Evolutionary conservation across 2,329 filamentous ascomycete genomes (phyloP).

Genomic region (Fusarium albidum): DNA sequence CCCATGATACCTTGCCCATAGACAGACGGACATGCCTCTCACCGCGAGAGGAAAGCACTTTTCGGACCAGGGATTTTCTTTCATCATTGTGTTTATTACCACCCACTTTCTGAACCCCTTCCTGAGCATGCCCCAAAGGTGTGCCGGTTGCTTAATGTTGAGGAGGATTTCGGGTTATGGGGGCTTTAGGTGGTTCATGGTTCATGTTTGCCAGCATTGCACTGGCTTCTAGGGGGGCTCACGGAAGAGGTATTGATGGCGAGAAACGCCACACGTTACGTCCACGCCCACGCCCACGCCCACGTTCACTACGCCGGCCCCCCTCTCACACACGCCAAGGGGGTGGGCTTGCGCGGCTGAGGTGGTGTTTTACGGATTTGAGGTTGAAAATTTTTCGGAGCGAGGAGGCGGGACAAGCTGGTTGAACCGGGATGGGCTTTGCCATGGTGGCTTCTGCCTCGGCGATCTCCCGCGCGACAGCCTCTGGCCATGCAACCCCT

Average conservation of each 20-base stretch:
- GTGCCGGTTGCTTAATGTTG: constrained; percentile 42
- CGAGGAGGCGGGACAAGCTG: constrained; percentile 29
- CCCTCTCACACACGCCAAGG: constrained; percentile 26
- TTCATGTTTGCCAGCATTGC: constrained; percentile 27
- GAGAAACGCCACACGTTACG: constrained; percentile 12
- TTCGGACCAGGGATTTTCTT: constrained; percentile 42
- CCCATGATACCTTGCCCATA: constrained; percentile 61
- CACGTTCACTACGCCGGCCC: constrained; percentile 16
- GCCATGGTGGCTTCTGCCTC: constrained; percentile 24
- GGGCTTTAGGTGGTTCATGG: constrained; percentile 24
- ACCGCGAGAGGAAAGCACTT: constrained; percentile 42
- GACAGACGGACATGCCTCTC: constrained; percentile 49
- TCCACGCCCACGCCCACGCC: constrained; percentile 15
- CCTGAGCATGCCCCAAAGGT: constrained; percentile 38
- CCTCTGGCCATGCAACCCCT: constrained; percentile 29
- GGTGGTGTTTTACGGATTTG: constrained; percentile 29
- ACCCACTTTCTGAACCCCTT: constrained; percentile 35
- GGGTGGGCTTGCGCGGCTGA: constrained; percentile 14
- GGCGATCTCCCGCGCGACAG: constrained; percentile 26
- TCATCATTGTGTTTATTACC: constrained; percentile 43
- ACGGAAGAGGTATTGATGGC: constrained; percentile 31
- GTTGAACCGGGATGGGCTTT: constrained; percentile 16
- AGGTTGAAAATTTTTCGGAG: constrained; percentile 29
- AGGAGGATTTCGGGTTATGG: constrained; percentile 37
- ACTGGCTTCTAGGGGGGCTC: constrained; percentile 30